Evolutionary conservation across 2,329 filamentous ascomycete species (phyloP).

Genomic region (Apiospora aurea): DNA sequence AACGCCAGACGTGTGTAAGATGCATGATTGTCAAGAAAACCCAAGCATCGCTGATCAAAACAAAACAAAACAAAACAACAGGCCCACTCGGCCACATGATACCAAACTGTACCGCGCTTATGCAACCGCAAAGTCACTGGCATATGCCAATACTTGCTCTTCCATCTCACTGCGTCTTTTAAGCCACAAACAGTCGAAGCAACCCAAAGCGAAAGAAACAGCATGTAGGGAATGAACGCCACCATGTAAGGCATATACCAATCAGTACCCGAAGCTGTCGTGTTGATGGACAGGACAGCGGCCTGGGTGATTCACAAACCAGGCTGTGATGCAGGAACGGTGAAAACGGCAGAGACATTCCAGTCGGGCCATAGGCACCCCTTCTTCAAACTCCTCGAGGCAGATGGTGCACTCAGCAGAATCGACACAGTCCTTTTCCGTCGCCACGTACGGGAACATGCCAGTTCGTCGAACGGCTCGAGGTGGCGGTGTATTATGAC

Average conservation of each 20-base stretch:
- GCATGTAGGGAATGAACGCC: neutral
- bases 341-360: constrained; percentile 74
- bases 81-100: neutral
- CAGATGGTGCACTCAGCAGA: constrained; percentile 74
- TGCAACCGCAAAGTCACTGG: neutral
- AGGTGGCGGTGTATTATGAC: constrained; percentile 39
- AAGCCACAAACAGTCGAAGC: neutral
- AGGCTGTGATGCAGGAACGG: constrained; percentile 64
- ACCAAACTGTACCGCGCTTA: neutral
- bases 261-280: constrained; percentile 62
- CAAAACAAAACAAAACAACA: neutral
- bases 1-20: constrained; percentile 13
- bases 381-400: constrained; percentile 69
- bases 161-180: neutral
- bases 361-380: constrained; percentile 68
- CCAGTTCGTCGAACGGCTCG: constrained; percentile 57
- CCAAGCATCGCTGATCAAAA: constrained; percentile 1
- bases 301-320: constrained; percentile 69
- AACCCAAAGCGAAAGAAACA: neutral
- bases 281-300: constrained; percentile 72
- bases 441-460: constrained; percentile 70
- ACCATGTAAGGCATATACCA: neutral
- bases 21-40: neutral
- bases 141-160: neutral
- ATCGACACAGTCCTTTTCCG: constrained; percentile 73